phyloP scores from a whole-genome alignment of 768 basidiomycete genomes.

The Phaeotremella skinneri region DNA sequence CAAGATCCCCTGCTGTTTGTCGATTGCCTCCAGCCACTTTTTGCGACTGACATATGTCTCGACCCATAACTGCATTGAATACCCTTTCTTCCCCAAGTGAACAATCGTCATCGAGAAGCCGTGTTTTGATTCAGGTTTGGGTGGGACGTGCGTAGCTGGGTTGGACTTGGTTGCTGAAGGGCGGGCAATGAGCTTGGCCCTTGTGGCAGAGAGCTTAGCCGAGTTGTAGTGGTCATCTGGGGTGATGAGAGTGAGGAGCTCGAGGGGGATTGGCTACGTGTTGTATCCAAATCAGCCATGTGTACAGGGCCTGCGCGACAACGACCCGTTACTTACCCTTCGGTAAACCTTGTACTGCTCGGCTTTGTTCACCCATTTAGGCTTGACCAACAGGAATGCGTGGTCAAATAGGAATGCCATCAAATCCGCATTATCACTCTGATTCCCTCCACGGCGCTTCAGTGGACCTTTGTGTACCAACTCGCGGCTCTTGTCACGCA shows the following conservation, averaged over 20 bases:
- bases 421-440: conserved; percentile 77
- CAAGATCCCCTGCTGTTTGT: conserved; percentile 81
- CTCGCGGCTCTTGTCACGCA: conserved; percentile 84
- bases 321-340: conserved; percentile 64
- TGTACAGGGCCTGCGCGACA: too few species aligned
- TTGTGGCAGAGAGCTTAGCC: conserved; percentile 42
- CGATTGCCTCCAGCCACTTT: conserved; percentile 91
- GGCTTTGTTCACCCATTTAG: conserved; percentile 72
- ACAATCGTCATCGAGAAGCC: conserved; percentile 90
- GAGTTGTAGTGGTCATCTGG: conserved; percentile 65
- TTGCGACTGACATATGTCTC: conserved; percentile 76
- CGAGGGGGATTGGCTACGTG: conserved; percentile 96
- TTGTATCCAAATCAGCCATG: too few species aligned
- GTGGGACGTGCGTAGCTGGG: conserved; percentile 38
- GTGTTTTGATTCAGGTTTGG: conserved; percentile 62
- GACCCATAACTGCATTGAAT: conserved; percentile 88
- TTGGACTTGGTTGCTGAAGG: conserved; percentile 26
- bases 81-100: conserved; percentile 88
- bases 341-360: conserved; percentile 93
- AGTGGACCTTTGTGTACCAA: conserved; percentile 85
- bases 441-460: conserved; percentile 73
- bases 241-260: conserved; percentile 77
- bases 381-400: conserved; percentile 85
- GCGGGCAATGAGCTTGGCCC: conserved; percentile 37
- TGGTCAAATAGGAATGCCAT: conserved; percentile 96